Percentiles rank a stretch among this genome's conserved stretches.
These are phyloP conservation scores for Daldinia decipiens DNA, from an alignment of 495 filamentous ascomycete species.

Conservation along the genomic window DNA sequence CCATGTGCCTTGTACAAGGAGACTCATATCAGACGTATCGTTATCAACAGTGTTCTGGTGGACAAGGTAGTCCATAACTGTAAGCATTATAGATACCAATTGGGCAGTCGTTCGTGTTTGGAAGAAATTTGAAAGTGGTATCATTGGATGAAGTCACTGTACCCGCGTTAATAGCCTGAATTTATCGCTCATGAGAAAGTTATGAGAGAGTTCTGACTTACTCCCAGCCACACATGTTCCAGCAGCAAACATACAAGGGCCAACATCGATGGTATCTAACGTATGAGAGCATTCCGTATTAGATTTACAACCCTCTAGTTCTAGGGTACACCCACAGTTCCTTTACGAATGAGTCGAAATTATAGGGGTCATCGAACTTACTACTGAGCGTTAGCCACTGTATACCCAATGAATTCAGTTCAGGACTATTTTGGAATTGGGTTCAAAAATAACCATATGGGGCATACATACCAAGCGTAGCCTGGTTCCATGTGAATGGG, in stretches of 20 bases:
- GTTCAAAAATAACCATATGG: too few relatives aligned
- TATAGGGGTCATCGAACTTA: too few relatives aligned
- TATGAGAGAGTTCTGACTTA: conserved; percentile 17
- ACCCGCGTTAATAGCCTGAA: conserved; percentile 1
- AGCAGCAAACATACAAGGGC: conserved; percentile 38
- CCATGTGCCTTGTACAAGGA: neutral
- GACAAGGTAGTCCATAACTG: conserved; percentile 37
- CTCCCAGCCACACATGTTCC: conserved; percentile 43
- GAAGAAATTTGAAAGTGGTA: conserved; percentile 32
- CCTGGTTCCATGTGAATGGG: conserved; percentile 48
- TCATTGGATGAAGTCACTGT: conserved; percentile 36
- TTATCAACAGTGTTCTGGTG: conserved; percentile 17
- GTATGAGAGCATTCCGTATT: too few relatives aligned
- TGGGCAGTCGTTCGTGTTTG: conserved; percentile 21
- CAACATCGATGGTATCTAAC: conserved; percentile 40
- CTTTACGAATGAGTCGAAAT: too few relatives aligned
- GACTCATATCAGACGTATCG: neutral
- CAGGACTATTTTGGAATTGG: too few relatives aligned
- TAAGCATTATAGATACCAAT: conserved; percentile 36
- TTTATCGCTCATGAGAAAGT: neutral
- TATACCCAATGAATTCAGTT: too few relatives aligned
- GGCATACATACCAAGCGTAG: conserved; percentile 20
- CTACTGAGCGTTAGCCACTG: too few relatives aligned
- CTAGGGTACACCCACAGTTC: too few relatives aligned
- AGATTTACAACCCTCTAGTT: too few relatives aligned